phyloP scores from a whole-genome alignment of 2,329 filamentous ascomycete species.

The Aureobasidium sp. region DNA sequence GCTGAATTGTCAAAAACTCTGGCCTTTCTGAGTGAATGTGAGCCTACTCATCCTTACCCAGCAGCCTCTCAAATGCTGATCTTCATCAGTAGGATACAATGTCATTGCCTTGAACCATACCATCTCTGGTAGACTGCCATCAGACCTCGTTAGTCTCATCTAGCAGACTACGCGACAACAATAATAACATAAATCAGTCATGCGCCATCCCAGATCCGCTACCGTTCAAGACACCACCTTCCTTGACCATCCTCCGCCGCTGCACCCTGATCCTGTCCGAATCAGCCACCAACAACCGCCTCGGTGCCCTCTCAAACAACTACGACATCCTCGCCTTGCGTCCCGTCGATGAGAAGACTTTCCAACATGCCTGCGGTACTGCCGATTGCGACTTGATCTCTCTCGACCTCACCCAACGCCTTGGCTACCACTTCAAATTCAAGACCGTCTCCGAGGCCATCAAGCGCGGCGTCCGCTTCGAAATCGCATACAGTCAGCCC shows the following conservation, averaged over 20 bases:
- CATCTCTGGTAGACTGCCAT: conserved; percentile 61
- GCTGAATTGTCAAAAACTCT: conserved; percentile 66
- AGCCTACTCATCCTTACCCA: conserved; percentile 14
- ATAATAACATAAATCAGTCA: conserved; percentile 24
- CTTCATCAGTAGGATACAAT: conserved; percentile 68
- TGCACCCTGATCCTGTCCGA: conserved; percentile 71
- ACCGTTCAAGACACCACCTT: conserved; percentile 41
- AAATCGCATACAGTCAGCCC: conserved; percentile 77
- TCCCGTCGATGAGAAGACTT: conserved; percentile 75
- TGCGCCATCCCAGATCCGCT: conserved; percentile 40
- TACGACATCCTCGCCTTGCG: conserved; percentile 87
- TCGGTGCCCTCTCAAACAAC: conserved; percentile 57
- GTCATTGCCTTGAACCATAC: conserved; percentile 79
- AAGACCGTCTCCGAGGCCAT: conserved; percentile 80
- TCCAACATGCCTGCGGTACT: conserved; percentile 70
- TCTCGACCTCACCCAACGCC: conserved; percentile 69
- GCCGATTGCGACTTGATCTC: conserved; percentile 78
- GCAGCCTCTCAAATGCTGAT: conserved; percentile 27
- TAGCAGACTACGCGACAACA: neutral
- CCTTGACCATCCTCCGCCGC: conserved; percentile 68
- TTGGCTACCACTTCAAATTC: conserved; percentile 76
- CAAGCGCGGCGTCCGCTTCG: conserved; percentile 71
- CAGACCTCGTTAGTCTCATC: conserved; percentile 43
- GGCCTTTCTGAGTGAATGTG: conserved; percentile 60
- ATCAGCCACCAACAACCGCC: conserved; percentile 71